Evolutionary conservation across 768 basidiomycete species (phyloP).

Genomic region (Amanita rimosa): DNA sequence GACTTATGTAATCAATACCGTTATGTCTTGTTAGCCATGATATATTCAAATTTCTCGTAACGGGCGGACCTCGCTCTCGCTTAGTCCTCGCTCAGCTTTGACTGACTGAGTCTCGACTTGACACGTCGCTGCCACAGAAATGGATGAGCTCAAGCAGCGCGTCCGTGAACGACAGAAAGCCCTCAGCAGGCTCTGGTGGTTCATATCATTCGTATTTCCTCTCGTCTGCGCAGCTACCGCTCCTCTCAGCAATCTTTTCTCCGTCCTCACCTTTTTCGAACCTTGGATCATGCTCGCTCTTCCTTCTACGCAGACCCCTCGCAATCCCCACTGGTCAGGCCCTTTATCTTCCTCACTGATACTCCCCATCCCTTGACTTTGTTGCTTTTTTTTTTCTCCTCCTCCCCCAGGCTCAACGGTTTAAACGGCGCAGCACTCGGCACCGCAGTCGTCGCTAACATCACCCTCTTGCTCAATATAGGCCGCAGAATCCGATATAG

Average conservation of each 20-base stretch:
- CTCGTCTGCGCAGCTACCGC: slow-evolving; percentile 30
- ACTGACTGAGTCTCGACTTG: no score
- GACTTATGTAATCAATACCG: background rate
- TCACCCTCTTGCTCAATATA: slow-evolving; percentile 26
- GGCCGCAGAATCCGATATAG: slow-evolving; percentile 22
- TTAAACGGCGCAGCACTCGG: slow-evolving; percentile 22
- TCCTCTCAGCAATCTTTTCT: slow-evolving; percentile 27
- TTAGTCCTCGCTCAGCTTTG: no score
- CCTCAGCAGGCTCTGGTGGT: slow-evolving; percentile 25
- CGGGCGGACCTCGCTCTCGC: no score
- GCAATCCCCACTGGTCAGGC: slow-evolving; percentile 24
- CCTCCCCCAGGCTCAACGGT: slow-evolving; percentile 17
- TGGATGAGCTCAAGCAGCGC: background rate
- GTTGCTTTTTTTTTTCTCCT: no score
- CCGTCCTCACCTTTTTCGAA: slow-evolving; percentile 24
- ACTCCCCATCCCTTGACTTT: background rate
- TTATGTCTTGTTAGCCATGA: no score
- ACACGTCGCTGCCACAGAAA: background rate
- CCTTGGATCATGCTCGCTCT: slow-evolving; percentile 20
- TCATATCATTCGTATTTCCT: slow-evolving; percentile 27
- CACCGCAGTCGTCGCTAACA: slow-evolving; percentile 22
- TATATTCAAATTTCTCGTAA: no score
- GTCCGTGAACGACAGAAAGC: background rate
- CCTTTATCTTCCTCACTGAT: no score
- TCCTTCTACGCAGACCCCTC: slow-evolving; percentile 10